Evolutionary conservation across 2,329 filamentous ascomycete species (phyloP).

Genomic region (Fusarium sp.): DNA sequence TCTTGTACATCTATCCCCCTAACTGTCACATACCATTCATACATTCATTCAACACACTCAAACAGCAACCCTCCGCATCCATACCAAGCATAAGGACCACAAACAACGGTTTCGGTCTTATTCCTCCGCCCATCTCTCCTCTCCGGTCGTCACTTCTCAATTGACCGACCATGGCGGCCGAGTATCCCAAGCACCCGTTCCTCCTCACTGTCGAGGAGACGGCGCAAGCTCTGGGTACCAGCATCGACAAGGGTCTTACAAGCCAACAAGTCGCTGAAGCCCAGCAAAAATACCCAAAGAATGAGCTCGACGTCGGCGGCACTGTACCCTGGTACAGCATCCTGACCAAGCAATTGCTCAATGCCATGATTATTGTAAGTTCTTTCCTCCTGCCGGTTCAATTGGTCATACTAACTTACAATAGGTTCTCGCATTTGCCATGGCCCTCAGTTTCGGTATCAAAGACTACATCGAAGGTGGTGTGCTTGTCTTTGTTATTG

Average conservation of each 20-base stretch:
- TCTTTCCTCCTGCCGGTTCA: neutral
- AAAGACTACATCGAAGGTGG: slow-evolving; percentile 75
- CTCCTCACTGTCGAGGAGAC: slow-evolving; percentile 72
- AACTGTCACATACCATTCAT: neutral
- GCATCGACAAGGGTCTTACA: slow-evolving; percentile 74
- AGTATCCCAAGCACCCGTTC: slow-evolving; percentile 67
- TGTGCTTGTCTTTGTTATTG: slow-evolving; percentile 74
- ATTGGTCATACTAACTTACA: neutral
- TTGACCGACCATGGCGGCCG: slow-evolving; percentile 56
- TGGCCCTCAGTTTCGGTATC: slow-evolving; percentile 76
- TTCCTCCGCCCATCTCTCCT: neutral
- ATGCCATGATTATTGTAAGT: slow-evolving; percentile 79
- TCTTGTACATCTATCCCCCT: slow-evolving; percentile 1
- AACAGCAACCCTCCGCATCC: neutral
- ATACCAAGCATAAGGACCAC: slow-evolving; percentile 15
- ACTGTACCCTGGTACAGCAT: slow-evolving; percentile 78
- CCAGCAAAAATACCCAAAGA: slow-evolving; percentile 70
- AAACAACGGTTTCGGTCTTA: neutral
- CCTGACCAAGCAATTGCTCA: slow-evolving; percentile 76
- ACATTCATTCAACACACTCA: slow-evolving; percentile 2
- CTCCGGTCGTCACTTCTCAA: slow-evolving; percentile 9
- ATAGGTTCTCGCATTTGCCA: slow-evolving; percentile 81
- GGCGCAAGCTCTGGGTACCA: slow-evolving; percentile 69
- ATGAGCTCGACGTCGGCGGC: slow-evolving; percentile 76
- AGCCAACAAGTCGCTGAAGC: slow-evolving; percentile 68